Base-by-base conservation (phyloP, 805 yeast genomes). In the Kazachstania psychrophila region DNA sequence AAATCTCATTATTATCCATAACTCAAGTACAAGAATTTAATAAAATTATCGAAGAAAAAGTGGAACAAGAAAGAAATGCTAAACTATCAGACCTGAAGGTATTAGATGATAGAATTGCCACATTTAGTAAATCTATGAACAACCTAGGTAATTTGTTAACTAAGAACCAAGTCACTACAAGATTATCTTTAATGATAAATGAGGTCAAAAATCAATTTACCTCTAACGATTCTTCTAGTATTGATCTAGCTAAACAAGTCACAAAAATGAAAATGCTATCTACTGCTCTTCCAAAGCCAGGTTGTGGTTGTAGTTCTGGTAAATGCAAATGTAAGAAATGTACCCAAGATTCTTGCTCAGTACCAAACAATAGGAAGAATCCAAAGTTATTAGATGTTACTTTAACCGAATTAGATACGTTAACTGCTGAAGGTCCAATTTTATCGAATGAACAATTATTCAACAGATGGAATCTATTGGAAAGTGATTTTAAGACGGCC, bases 401-500 rank as follows among this genome's bases (percentile, higher is more conserved):
- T 6, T 25, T 56, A 6, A 68, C 69, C 43, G 70, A 69, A 38
- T 64, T 82, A 26, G 70, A 72, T 14, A 59, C 65, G 23, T 25
- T 52, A 28, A 39, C 54, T 2, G 34, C 43, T 3, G 48, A 56
- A 13, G 58, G 64, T 19, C 83, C 94, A 27, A 75, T 89, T 19
- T 67, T 88, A 45, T 76, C 94, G 11, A 77, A 73, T 44, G 72
- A 86, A 19, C 95, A 87, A 62, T 68, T 87, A 31, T 70, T 80
- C 43, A 69, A 82, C 28, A 77, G 94, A 52, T 85, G 95, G 84
- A 74, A 77, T 45, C 65, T 78, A 37, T 69, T 92, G 41, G 78
- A 72, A 16, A 92, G 94, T 12, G 95, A 89, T 63, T 74, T 92
- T 55, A 79, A 95, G 60, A 75, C 86, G 22, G 88, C 94, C 6